phyloP scores from a whole-genome alignment of 345 rosid species.

The Melaleuca alternifolia region DNA sequence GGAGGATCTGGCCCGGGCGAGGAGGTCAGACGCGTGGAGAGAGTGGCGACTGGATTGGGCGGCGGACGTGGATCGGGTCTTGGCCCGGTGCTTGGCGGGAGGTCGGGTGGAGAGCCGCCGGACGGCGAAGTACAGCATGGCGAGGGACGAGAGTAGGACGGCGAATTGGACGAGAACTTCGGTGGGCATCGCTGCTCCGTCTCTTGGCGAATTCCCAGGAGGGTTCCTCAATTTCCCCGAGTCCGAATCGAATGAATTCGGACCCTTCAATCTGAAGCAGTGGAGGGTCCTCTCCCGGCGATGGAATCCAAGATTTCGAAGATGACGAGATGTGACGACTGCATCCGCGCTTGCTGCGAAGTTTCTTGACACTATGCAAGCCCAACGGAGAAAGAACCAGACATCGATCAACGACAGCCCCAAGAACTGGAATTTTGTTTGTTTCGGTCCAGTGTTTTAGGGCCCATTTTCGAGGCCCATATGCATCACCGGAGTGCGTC shows the following conservation, averaged over 20 bases:
- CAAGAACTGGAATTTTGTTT: no score
- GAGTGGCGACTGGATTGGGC: background rate
- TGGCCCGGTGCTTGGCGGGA: slow-evolving; percentile 3
- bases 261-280: background rate
- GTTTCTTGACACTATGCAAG: background rate
- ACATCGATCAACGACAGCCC: background rate
- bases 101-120: slow-evolving; percentile 12
- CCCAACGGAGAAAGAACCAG: background rate
- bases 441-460: background rate
- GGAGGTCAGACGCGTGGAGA: background rate
- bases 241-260: background rate
- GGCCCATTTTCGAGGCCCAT: background rate
- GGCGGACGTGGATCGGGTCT: background rate
- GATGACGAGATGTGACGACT: background rate
- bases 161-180: slow-evolving; percentile 10
- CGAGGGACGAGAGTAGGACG: slow-evolving; percentile 10
- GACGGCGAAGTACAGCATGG: slow-evolving; percentile 1
- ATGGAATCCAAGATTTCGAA: background rate
- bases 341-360: background rate
- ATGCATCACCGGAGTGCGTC: background rate
- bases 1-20: background rate
- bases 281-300: background rate
- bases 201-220: background rate
- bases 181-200: slow-evolving; percentile 2
- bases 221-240: background rate